A percentile compares a stretch with the other conserved stretches of the same genome.
These are phyloP conservation scores for Leishmania turanica DNA, from an alignment of 208 protist genomes.

Conservation along the genomic window DNA sequence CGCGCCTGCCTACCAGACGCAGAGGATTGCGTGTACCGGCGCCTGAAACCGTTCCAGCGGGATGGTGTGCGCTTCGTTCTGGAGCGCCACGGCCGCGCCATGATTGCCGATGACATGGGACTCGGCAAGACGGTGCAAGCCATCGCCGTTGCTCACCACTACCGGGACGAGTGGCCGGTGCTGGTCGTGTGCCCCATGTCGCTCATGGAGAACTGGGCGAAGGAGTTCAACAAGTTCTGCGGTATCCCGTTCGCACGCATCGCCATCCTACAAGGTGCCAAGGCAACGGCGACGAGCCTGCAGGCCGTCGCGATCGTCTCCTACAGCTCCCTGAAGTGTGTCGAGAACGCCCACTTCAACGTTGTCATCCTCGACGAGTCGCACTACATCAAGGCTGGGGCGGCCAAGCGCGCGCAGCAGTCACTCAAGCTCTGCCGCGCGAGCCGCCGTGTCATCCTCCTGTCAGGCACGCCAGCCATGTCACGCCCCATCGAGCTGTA, in stretches of 20 bases:
- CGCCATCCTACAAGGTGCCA: constrained; percentile 62
- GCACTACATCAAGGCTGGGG: constrained; percentile 94
- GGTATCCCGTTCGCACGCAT: constrained; percentile 78
- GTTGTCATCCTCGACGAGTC: constrained; percentile 96
- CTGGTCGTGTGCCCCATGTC: constrained; percentile 93
- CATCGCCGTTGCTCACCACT: constrained; percentile 93
- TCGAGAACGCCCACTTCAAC: constrained; percentile 69
- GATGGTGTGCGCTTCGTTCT: constrained; percentile 83
- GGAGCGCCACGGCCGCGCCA: constrained; percentile 75
- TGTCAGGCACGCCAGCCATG: constrained; percentile 94
- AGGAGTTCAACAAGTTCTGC: constrained; percentile 90
- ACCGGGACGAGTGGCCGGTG: constrained; percentile 95
- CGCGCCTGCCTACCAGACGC: constrained; percentile 37
- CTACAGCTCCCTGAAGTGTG: constrained; percentile 79
- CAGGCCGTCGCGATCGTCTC: constrained; percentile 83
- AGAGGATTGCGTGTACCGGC: constrained; percentile 67
- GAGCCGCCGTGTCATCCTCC: constrained; percentile 81
- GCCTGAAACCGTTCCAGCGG: constrained; percentile 83
- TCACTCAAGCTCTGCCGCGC: constrained; percentile 82
- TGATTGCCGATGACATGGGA: constrained; percentile 97
- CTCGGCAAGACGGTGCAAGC: constrained; percentile 97
- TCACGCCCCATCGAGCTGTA: constrained; percentile 96
- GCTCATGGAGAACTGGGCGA: constrained; percentile 92
- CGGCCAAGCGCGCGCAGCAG: constrained; percentile 76
- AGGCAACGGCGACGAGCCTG: constrained; percentile 39